phyloP scores from a whole-genome alignment of 2,329 filamentous ascomycete genomes.

The Pseudogymnoascus sp. region DNA sequence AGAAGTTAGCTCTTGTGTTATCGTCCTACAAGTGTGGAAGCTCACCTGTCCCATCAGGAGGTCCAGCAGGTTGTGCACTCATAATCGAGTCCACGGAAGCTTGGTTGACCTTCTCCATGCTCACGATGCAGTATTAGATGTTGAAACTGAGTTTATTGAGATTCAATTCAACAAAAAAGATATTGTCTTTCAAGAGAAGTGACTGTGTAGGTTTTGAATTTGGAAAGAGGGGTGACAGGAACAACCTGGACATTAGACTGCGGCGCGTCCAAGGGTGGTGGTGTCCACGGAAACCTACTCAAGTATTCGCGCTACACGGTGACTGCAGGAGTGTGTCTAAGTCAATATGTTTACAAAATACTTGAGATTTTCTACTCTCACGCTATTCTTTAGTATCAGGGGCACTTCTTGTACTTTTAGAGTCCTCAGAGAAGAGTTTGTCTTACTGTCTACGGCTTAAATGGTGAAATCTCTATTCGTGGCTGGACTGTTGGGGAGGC shows the following conservation, averaged over 20 bases:
- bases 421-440: background rate
- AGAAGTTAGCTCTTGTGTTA: slow-evolving; percentile 14
- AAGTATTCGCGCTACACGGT: background rate
- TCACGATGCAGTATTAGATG: slow-evolving; percentile 9
- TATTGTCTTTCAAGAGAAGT: background rate
- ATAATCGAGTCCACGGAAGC: slow-evolving; percentile 23
- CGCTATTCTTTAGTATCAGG: background rate
- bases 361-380: background rate
- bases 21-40: slow-evolving; percentile 13
- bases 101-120: slow-evolving; percentile 24
- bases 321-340: background rate
- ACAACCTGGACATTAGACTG: slow-evolving; percentile 13
- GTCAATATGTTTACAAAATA: slow-evolving; percentile 5
- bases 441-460: slow-evolving; percentile 1
- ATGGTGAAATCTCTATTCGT: slow-evolving; percentile 7
- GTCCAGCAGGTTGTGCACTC: slow-evolving; percentile 36
- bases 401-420: background rate
- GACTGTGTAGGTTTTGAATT: background rate
- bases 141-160: background rate
- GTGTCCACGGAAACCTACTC: slow-evolving; percentile 6
- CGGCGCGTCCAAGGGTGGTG: slow-evolving; percentile 8
- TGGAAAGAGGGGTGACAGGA: slow-evolving; percentile 15
- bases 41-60: slow-evolving; percentile 65
- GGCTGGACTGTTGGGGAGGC: background rate
- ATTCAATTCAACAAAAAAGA: background rate